Percentiles rank a stretch among this genome's conserved stretches.
Evolutionary conservation across 805 yeast genomes (phyloP).

Genomic region (Yamadazyma sp.): DNA sequence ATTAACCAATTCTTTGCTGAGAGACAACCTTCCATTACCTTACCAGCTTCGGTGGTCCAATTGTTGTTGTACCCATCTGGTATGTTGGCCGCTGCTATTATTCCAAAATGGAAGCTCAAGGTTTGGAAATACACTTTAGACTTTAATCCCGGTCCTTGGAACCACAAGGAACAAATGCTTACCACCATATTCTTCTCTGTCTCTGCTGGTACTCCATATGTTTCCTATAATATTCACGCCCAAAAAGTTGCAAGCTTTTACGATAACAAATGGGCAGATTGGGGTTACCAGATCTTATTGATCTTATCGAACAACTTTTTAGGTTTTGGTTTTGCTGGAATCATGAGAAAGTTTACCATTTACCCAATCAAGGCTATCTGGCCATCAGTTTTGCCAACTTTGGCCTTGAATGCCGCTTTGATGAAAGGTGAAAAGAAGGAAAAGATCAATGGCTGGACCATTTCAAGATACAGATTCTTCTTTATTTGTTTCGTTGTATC

Average conservation of each 20-base stretch:
- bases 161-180: conserved; percentile 61
- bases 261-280: conserved; percentile 27
- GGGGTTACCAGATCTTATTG: conserved; percentile 28
- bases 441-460: conserved; percentile 30
- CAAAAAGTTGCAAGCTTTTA: conserved; percentile 24
- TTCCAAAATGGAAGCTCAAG: conserved; percentile 43
- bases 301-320: conserved; percentile 26
- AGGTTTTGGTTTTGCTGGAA: conserved; percentile 34
- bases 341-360: conserved; percentile 28
- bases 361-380: conserved; percentile 29
- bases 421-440: conserved; percentile 27
- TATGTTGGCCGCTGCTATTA: conserved; percentile 28
- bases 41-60: conserved; percentile 46
- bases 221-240: conserved; percentile 30
- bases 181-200: conserved; percentile 41
- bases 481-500: conserved; percentile 23
- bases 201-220: conserved; percentile 22
- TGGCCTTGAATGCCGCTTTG: conserved; percentile 33
- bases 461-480: conserved; percentile 28
- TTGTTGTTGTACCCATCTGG: conserved; percentile 49
- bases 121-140: conserved; percentile 21
- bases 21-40: conserved; percentile 51
- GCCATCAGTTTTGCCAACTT: conserved; percentile 30
- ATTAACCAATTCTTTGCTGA: conserved; percentile 58
- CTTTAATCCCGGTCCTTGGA: conserved; percentile 60